Base-by-base conservation (phyloP, 148 eudicot genomes). In the Rhododendron mucronatum region DNA sequence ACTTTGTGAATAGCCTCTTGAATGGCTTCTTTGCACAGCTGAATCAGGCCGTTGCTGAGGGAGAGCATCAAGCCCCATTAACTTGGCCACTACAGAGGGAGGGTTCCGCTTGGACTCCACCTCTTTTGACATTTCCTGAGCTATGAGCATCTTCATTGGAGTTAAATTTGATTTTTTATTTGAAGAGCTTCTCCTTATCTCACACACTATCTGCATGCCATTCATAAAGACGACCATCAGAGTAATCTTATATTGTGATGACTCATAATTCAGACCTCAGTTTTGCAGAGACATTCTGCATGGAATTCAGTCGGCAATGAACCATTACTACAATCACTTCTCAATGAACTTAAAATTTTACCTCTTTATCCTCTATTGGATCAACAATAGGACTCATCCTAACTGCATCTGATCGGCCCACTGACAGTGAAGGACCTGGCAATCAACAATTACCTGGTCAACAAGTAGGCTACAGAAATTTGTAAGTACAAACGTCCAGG, bases 61-160 rank as follows among this genome's bases (percentile, higher is more conserved):
- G 80, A 94, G 88, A 63, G 87, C 89, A 85, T 95, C 96, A 87
- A 95, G 95, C 53, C 96, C 95, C 98, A 95, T 95, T 89, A 95
- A 89, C 90, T 84, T 93, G 69, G 98, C 98, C 81, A 95, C 96
- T 47, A 95, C 86, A 89, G 90, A 92, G 48, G 96, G 95, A 9
- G 98, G 67, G 57, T n/a, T 91, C 21, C 89, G 89, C 85, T 86
- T 91, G 47, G 88, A 84, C 78, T 92, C 95, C 85, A 90, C 80
- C 84, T 93, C 90, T 86, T 86, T 88, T 57, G 87, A 88, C 90
- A 90, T 90, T 85, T 97, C 98, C 86, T 95, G 93, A 51, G 93
- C 98, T 15, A 97, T 92, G 85, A 95, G 96, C 95, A 91, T 92
- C 89, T 97, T 97, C 89, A 97, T 91, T 4, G 99, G 94, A 47